phyloP scores from a whole-genome alignment of 2,329 filamentous ascomycete genomes.

The Calonectria leucothoes region DNA sequence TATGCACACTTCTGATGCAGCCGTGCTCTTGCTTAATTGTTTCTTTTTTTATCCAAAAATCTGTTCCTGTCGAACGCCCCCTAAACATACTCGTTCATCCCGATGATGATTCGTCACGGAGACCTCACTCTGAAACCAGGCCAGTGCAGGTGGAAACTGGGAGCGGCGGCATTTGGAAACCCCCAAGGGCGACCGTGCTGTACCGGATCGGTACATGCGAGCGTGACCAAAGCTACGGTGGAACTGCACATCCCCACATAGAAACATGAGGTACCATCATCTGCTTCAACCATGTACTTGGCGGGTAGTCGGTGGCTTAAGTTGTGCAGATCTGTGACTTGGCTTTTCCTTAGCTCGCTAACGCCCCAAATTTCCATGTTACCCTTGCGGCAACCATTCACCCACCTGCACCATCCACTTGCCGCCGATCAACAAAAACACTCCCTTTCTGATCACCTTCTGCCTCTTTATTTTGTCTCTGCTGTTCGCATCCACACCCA shows the following conservation, averaged over 20 bases:
- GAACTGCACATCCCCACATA: not conserved
- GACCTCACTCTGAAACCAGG: conserved; percentile 37
- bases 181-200: not conserved
- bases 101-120: conserved; percentile 31
- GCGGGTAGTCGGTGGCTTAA: not conserved
- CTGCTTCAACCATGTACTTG: conserved; percentile 20
- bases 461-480: not conserved
- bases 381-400: conserved; percentile 9
- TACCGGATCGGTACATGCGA: conserved; percentile 7
- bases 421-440: conserved; percentile 13
- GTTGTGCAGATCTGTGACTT: conserved; percentile 41
- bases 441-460: conserved; percentile 12
- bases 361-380: conserved; percentile 13
- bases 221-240: not conserved
- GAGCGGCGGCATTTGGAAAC: conserved; percentile 12
- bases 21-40: not conserved
- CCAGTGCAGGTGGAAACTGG: conserved; percentile 15
- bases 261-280: conserved; percentile 13
- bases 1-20: not conserved
- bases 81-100: not conserved
- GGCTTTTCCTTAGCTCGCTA: conserved; percentile 41
- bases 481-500: conserved; percentile 9
- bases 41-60: not conserved
- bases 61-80: not conserved
- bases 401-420: not conserved